phyloP scores from a whole-genome alignment of 2,329 filamentous ascomycete genomes.

The Aspergillus sp. region DNA sequence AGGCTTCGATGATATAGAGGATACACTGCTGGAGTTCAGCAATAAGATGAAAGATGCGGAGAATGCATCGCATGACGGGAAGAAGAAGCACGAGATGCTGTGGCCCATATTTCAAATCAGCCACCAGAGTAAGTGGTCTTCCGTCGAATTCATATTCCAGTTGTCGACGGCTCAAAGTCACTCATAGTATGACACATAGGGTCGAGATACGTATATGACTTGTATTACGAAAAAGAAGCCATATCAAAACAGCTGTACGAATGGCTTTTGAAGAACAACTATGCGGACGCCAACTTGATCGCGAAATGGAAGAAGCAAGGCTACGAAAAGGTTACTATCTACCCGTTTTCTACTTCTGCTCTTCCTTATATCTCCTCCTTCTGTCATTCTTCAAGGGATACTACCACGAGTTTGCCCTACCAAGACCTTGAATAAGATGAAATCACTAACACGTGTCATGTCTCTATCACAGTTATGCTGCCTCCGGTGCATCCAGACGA shows the following conservation, averaged over 20 bases:
- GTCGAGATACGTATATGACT: conserved; percentile 89
- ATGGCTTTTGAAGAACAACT: conserved; percentile 93
- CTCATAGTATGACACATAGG: conserved; percentile 39
- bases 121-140: conserved; percentile 71
- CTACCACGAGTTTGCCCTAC: no score
- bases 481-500: conserved; percentile 95
- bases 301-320: conserved; percentile 99
- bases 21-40: conserved; percentile 66
- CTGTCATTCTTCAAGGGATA: no score
- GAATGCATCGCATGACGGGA: conserved; percentile 75
- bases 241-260: conserved; percentile 92
- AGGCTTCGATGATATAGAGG: conserved; percentile 69
- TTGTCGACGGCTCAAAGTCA: neutral
- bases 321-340: conserved; percentile 79
- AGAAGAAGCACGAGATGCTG: conserved; percentile 86
- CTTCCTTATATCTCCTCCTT: conserved; percentile 5
- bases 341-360: neutral
- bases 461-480: conserved; percentile 72
- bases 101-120: conserved; percentile 99
- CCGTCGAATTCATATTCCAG: neutral
- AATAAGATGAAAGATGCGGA: conserved; percentile 79
- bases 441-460: neutral
- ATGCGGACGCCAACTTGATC: conserved; percentile 92
- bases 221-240: conserved; percentile 97
- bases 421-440: neutral